Evolutionary conservation across 2,329 filamentous ascomycete species (phyloP), one percentile per base, ranked within the genome.

Genomic region (Colletotrichum limetticola): DNA sequence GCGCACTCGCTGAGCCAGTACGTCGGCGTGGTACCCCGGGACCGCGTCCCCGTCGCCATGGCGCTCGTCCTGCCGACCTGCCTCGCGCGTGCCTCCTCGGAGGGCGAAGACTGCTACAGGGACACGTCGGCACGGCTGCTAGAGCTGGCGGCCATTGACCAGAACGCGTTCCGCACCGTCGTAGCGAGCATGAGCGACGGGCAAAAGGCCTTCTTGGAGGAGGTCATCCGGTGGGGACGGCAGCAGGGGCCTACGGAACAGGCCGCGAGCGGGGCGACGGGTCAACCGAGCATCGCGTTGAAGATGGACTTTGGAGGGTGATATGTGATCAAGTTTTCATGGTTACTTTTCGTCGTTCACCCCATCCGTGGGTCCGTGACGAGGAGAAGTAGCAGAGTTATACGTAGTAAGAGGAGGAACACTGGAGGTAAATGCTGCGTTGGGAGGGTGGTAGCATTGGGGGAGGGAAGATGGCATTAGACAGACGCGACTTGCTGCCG

Each of bases 291-390:
- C 75, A 99, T 99, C 87, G 95, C 95, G 66, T 83, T 99, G 79
- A 97, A 97, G 88, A 97, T 98, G 94, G 89, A 98, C 82, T 98
- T 99, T 88, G 91, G 90, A 5, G 84, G 85, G 22, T 81, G 66
- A 79, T 30, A 16, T 16, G 32, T 55, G 55, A 37, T 32, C 19
- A 32, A n/a, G 19, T 30, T n/a, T 16, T 53, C n/a, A 7, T 24
- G 42, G 32, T 24, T 8, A 28, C 32, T 9, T 46, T n/a, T 46
- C 5, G 12, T 42, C 37, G 12, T 42, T 42, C 3, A 32, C 30
- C 37, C 37, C 37, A 42, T 22, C 8, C 42, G 19, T 22, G 42
- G 4, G 19, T 16, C 42, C 19, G 19, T n/a, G 19, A 11, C 42
- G 42, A n/a, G 42, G 42, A 49, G n/a, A 49, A 5, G 42, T 22